Percentiles rank a stretch among this genome's conserved stretches.
These are phyloP conservation scores for Lolium multiflorum DNA, from an alignment of 176 grass and related monocot genomes.

Conservation along the genomic window DNA sequence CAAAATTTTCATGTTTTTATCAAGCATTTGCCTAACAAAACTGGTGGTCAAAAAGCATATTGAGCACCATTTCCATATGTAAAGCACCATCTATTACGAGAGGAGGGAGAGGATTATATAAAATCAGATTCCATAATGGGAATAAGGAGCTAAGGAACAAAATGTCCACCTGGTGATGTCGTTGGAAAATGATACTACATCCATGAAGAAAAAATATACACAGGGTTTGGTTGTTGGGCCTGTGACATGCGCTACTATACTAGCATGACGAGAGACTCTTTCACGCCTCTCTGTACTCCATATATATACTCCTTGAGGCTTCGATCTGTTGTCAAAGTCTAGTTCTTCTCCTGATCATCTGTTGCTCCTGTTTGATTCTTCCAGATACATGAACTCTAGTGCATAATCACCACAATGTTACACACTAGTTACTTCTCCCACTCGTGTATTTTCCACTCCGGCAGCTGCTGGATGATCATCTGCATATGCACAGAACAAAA, in stretches of 20 bases:
- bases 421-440: slow-evolving; percentile 57
- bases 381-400: neutral
- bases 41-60: neutral
- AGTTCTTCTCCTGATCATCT: slow-evolving; percentile 23
- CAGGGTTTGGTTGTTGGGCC: neutral
- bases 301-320: neutral
- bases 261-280: neutral
- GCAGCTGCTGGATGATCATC: slow-evolving; percentile 93
- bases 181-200: neutral
- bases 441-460: slow-evolving; percentile 85
- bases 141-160: neutral
- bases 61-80: no score
- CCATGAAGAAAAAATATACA: neutral
- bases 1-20: no score
- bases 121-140: no score
- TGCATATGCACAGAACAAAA: slow-evolving; percentile 25
- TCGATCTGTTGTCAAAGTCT: neutral
- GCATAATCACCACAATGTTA: neutral
- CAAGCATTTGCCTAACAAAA: no score
- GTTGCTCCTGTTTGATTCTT: neutral
- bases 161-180: neutral
- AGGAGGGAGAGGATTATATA: neutral
- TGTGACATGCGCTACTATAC: neutral
- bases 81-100: neutral
- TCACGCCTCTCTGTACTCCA: neutral